phyloP scores from a whole-genome alignment of 306 rosid genomes.

The Cicer arietinum region DNA sequence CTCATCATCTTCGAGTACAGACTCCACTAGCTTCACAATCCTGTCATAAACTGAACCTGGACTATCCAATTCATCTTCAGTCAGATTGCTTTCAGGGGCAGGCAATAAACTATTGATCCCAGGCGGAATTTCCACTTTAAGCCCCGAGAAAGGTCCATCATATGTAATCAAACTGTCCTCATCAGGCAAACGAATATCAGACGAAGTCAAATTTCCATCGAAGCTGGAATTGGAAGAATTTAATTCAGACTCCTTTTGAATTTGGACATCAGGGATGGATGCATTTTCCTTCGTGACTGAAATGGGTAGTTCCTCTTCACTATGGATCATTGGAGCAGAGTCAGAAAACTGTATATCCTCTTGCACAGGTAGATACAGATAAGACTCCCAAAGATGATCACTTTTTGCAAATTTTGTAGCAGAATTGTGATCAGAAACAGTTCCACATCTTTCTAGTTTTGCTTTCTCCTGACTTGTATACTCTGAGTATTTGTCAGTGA shows the following conservation, averaged over 20 bases:
- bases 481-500: no score
- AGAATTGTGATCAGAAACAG: background rate
- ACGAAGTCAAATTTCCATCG: no score
- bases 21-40: conserved; percentile 49
- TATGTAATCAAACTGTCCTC: conserved; percentile 64
- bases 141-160: conserved; percentile 49
- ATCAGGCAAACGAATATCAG: conserved; percentile 57
- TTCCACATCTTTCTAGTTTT: conserved; percentile 33
- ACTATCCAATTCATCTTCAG: conserved; percentile 36
- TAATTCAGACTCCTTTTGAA: conserved; percentile 38
- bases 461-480: conserved; percentile 31
- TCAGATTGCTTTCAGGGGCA: conserved; percentile 39
- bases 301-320: background rate
- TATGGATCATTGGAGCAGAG: background rate
- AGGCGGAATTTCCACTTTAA: conserved; percentile 36
- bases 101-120: conserved; percentile 45
- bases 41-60: conserved; percentile 45
- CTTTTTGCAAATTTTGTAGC: background rate
- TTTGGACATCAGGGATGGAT: conserved; percentile 31
- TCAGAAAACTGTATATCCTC: no score
- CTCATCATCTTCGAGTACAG: conserved; percentile 45
- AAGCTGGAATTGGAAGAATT: conserved; percentile 32
- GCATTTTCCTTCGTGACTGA: conserved; percentile 32
- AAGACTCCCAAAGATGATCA: background rate
- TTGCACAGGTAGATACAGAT: background rate